Evolutionary conservation across 192 early-diverging fungal species (phyloP), one percentile per base, ranked within the genome.

Genomic region (Podila clonocystis): DNA sequence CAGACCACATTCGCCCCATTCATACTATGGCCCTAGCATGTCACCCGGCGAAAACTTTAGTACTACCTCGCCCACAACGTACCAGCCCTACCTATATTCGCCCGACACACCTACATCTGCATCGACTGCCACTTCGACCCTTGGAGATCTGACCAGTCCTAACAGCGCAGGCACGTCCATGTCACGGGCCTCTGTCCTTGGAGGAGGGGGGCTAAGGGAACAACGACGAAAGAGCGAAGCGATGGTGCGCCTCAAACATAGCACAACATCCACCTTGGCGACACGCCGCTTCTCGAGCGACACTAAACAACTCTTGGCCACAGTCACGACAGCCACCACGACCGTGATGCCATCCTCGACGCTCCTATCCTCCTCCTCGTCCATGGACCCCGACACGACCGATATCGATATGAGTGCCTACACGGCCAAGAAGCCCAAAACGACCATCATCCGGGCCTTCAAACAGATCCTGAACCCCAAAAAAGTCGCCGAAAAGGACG

Each of bases 381-480:
- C 17, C 17, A 62, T 65, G 20, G 64, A 63, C 9, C 26, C 15
- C 2, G n/a, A 9, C 22, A 68, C 65, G 34, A 17, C 26, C 5
- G 57, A 62, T 1, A 48, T 65, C 20, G 22, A 20, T 1, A 30
- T 66, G 50, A 69, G 66, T 2, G 59, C 59, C 1, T 80, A 80
- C 26, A 65, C 33, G 12, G 70, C 77, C 34, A 72, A 73, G 24
- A 80, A 80, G 31, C 77, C 77, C 38, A 80, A 80, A 57, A 55
- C 77, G 15, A 69, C 77, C 12, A 5, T 80, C 48, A 45, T 80
- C 30, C 49, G 77, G 8, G 62, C 67, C 26, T 63, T 80, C 62
- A 72, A 80, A 33, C 77, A 80, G 33, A 80, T 80, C 48, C 34
- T 80, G 26, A 80, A 73, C 36, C 77, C 77, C 7, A 67, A 67